phyloP scores from a whole-genome alignment of 2,329 filamentous ascomycete species.

The Pseudogymnoascus sp. region DNA sequence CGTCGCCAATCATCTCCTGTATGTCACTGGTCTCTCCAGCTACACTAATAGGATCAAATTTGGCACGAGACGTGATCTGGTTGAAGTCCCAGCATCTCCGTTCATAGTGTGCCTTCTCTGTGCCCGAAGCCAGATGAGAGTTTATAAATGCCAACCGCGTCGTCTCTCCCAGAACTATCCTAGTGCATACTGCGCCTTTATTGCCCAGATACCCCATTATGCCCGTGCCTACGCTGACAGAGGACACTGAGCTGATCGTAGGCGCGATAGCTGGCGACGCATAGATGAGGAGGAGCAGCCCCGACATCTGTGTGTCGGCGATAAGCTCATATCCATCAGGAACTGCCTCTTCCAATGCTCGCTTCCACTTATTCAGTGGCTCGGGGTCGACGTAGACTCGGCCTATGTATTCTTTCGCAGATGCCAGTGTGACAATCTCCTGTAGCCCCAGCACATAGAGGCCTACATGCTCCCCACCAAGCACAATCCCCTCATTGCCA shows the following conservation, averaged over 20 bases:
- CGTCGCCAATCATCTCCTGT: constrained; percentile 67
- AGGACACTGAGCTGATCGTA: constrained; percentile 74
- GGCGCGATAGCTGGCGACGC: constrained; percentile 68
- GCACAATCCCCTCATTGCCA: constrained; percentile 29
- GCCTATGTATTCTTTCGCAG: constrained; percentile 68
- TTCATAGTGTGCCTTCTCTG: constrained; percentile 67
- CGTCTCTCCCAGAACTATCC: constrained; percentile 80
- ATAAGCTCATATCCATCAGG: constrained; percentile 70
- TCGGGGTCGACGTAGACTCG: constrained; percentile 63
- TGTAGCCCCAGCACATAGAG: constrained; percentile 88
- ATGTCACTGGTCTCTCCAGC: constrained; percentile 58
- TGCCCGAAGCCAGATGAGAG: constrained; percentile 81
- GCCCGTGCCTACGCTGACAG: constrained; percentile 76
- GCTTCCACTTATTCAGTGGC: constrained; percentile 71
- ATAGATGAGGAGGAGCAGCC: constrained; percentile 76
- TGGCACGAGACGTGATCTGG: constrained; percentile 67
- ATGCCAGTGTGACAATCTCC: constrained; percentile 81
- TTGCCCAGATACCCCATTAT: constrained; percentile 91
- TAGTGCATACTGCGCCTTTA: constrained; percentile 78
- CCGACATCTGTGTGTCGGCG: constrained; percentile 76
- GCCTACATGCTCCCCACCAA: constrained; percentile 62
- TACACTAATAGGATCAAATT: constrained; percentile 65
- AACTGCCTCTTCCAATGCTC: constrained; percentile 62
- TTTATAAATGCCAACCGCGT: constrained; percentile 87
- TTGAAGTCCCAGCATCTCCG: constrained; percentile 82